These are phyloP conservation scores for Populus nigra DNA, from an alignment of 345 rosid genomes.

Conservation along the genomic window DNA sequence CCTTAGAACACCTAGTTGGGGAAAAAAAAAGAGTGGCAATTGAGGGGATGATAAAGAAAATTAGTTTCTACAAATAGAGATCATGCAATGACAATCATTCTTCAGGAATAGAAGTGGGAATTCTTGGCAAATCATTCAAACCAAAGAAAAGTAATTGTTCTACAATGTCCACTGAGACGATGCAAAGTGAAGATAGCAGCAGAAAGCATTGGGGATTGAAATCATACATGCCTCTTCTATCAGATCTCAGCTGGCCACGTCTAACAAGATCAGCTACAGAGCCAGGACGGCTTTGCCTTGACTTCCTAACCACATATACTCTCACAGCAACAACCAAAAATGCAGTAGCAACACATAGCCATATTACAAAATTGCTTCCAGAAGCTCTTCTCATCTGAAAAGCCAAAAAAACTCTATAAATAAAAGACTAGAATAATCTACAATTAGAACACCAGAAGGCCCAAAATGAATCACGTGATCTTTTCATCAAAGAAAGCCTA, in stretches of 20 bases:
- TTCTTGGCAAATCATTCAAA: background rate
- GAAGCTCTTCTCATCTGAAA: conserved; percentile 44
- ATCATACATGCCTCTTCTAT: conserved; percentile 99
- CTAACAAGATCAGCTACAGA: conserved; percentile 93
- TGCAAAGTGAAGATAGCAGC: background rate
- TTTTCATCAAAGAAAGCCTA: background rate
- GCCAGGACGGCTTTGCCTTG: conserved; percentile 50
- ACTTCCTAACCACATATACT: conserved; percentile 42
- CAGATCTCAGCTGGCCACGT: conserved; percentile 93
- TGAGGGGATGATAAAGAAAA: background rate
- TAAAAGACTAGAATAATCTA: background rate
- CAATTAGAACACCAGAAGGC: background rate
- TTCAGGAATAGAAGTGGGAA: background rate
- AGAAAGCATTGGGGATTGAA: conserved; percentile 20
- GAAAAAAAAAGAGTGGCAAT: background rate
- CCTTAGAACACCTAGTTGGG: background rate
- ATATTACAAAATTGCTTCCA: conserved; percentile 38
- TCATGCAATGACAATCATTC: background rate
- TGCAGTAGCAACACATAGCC: conserved; percentile 53
- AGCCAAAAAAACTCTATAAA: conserved; percentile 1
- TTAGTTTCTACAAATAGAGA: background rate
- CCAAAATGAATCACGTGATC: background rate
- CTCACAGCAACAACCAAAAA: conserved; percentile 49
- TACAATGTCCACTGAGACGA: background rate
- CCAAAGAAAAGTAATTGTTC: background rate